Evolutionary conservation across 2,329 filamentous ascomycete genomes (phyloP).

Genomic region (Hypocreales sp.): DNA sequence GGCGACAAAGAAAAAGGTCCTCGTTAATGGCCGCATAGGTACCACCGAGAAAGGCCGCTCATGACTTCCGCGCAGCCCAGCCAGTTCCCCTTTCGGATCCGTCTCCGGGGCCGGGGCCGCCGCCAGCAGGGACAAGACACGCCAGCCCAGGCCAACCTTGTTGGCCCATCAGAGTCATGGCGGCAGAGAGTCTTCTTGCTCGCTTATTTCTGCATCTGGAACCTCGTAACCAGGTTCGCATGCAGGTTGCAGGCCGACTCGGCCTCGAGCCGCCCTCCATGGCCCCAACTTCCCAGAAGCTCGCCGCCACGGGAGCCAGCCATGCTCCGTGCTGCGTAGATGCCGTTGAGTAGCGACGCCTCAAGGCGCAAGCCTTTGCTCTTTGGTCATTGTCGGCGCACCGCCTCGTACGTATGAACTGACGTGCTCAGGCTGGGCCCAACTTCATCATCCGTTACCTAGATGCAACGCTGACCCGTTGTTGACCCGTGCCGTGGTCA

Average conservation of each 20-base stretch:
- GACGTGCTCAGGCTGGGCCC: no score
- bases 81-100: conserved; percentile 4
- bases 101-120: conserved; percentile 2
- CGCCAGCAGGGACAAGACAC: not conserved
- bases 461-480: not conserved
- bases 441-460: no score
- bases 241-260: no score
- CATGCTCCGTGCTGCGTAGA: no score
- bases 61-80: not conserved
- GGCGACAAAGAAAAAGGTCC: not conserved
- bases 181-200: no score
- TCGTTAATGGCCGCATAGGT: not conserved
- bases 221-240: no score
- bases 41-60: not conserved
- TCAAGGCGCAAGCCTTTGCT: not conserved
- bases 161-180: conserved; percentile 1
- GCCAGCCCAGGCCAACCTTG: not conserved
- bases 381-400: not conserved
- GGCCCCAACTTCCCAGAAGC: no score
- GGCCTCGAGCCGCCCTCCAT: no score
- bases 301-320: no score
- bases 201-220: conserved; percentile 4
- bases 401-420: no score
- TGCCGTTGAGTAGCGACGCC: no score
- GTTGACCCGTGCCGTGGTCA: not conserved